Evolutionary conservation across 1,284 basidiomycete species (phyloP), one percentile per base, ranked within the genome.

Genomic region (Melampsora americana): DNA sequence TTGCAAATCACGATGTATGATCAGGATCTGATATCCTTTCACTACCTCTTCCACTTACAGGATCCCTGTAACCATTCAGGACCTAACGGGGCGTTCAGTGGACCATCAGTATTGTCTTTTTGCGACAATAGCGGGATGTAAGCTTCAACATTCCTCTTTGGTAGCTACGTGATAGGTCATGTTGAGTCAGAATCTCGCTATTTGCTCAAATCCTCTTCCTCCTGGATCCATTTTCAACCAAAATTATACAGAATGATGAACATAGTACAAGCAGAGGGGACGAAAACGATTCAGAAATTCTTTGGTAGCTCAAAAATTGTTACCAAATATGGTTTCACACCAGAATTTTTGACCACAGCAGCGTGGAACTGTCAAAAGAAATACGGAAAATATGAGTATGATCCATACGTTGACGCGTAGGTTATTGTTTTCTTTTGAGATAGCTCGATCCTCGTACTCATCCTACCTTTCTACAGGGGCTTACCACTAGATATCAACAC

Each of bases 171-270:
- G 30, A 32, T 14, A 39, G n/a, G 23, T 3, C 9, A 32, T 35
- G 23, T 35, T 64, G 16, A 30, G 30, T 26, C 28, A 18, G 23
- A 26, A 23, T 46, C 2, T 16, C 46, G 7, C 39, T 66, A 35
- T 46, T 66, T 6, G 16, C 46, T 30, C 16, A n/a, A 67, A 46
- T 30, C 6, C 16, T 16, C n/a, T 56, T 69, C 18, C 11, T 56
- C 35, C 3, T n/a, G 30, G 4, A 16, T 69, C 12, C n/a, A 16
- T 9, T 18, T n/a, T 20, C 53, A 60, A 56, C n/a, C 20, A 50
- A 56, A 73, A 66, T 23, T 35, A n/a, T 11, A n/a, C 26, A 76
- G 73, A 68, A 76, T 76, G 73, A 76, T 76, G 73, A 76, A 76
- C 23, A 76, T 76, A 20, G 73, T 76, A 7, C 66, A 76, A 50